phyloP scores from a whole-genome alignment of 805 yeast species.

The Blastobotrys chiropterorum region DNA sequence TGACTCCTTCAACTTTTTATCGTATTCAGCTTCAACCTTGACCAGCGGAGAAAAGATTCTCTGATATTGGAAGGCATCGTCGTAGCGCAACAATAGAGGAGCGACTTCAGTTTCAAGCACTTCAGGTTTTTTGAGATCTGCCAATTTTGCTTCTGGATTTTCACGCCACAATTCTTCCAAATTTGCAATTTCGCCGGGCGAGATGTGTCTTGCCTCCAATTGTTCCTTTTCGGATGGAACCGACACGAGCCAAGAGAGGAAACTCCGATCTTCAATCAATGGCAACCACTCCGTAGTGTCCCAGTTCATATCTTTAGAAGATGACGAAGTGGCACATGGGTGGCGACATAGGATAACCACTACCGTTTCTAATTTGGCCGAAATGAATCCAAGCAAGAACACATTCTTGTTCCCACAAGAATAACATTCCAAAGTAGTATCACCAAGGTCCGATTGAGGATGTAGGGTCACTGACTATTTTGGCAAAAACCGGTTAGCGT shows the following conservation, averaged over 20 bases:
- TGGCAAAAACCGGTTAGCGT: not conserved
- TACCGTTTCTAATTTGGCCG: constrained; percentile 80
- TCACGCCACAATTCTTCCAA: constrained; percentile 80
- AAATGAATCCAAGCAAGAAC: constrained; percentile 76
- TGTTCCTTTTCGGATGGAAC: constrained; percentile 61
- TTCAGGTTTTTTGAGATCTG: constrained; percentile 49
- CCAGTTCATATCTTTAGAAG: constrained; percentile 74
- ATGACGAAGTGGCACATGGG: constrained; percentile 51
- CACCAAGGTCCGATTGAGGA: constrained; percentile 80
- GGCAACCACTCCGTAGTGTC: constrained; percentile 86
- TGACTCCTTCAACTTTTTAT: constrained; percentile 62
- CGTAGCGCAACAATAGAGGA: constrained; percentile 70
- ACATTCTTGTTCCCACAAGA: constrained; percentile 80
- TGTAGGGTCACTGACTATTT: constrained; percentile 52
- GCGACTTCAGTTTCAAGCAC: constrained; percentile 50
- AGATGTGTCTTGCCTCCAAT: constrained; percentile 48
- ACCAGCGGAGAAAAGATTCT: constrained; percentile 79
- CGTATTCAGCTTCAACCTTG: constrained; percentile 75
- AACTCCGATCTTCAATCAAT: constrained; percentile 68
- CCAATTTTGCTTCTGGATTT: constrained; percentile 63
- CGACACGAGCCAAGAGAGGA: constrained; percentile 76
- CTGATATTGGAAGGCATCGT: constrained; percentile 81
- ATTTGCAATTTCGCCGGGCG: constrained; percentile 58
- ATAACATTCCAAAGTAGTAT: constrained; percentile 80
- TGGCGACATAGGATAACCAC: constrained; percentile 82